phyloP scores from a whole-genome alignment of 345 rosid species.

The Firmiana major region DNA sequence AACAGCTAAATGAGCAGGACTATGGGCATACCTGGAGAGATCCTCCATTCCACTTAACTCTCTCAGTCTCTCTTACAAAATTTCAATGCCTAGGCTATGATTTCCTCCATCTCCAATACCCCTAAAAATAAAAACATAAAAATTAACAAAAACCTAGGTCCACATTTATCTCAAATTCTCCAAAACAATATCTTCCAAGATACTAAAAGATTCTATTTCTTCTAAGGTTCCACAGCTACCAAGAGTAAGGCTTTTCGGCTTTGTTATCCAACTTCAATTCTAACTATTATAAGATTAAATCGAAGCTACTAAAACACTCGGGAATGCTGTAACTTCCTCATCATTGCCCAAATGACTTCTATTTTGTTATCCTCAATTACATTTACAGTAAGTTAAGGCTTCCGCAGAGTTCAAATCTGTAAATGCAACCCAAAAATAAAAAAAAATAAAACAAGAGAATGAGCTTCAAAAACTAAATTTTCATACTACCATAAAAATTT shows the following conservation, averaged over 20 bases:
- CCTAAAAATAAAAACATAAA: neutral
- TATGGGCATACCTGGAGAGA: conserved; percentile 62
- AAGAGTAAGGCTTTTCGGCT: conserved; percentile 15
- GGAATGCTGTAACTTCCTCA: conserved; percentile 15
- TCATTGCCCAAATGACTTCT: conserved; percentile 14
- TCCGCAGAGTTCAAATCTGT: conserved; percentile 39
- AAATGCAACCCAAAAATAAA: neutral
- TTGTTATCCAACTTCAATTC: conserved; percentile 12
- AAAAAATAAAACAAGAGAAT: neutral
- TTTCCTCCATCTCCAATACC: conserved; percentile 24
- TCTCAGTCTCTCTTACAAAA: neutral
- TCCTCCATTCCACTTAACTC: conserved; percentile 58
- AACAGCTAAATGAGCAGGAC: conserved; percentile 91
- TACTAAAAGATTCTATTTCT: neutral
- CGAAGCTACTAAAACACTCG: conserved; percentile 11
- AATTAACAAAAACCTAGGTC: neutral
- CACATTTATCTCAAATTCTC: conserved; percentile 11
- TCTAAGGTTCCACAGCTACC: conserved; percentile 12
- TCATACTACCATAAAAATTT: neutral
- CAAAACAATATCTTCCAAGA: conserved; percentile 6
- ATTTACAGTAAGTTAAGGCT: conserved; percentile 23
- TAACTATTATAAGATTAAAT: neutral
- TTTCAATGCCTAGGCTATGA: conserved; percentile 20
- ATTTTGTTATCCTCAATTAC: conserved; percentile 22
- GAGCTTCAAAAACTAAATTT: neutral